Percentiles rank a stretch among this genome's conserved stretches.
These are phyloP conservation scores for Hanseniaspora singularis DNA, from an alignment of 805 yeast species.

Conservation along the genomic window DNA sequence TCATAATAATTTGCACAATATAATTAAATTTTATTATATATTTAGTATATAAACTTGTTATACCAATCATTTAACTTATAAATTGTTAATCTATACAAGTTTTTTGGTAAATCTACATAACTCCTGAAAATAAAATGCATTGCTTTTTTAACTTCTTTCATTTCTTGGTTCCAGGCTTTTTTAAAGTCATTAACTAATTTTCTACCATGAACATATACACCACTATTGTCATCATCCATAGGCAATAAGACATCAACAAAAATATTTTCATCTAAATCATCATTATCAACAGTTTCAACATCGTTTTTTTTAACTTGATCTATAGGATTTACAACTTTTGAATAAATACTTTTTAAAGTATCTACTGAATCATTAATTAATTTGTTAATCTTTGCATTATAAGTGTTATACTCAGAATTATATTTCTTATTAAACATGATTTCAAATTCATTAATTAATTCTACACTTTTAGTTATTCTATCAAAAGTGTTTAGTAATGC, in stretches of 20 bases:
- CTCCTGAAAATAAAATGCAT: conserved; percentile 51
- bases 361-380: conserved; percentile 21
- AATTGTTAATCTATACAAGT: conserved; percentile 40
- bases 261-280: conserved; percentile 14
- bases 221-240: background rate
- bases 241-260: conserved; percentile 11
- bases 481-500: conserved; percentile 88
- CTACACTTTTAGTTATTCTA: conserved; percentile 73
- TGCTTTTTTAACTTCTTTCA: conserved; percentile 45
- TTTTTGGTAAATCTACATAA: conserved; percentile 58
- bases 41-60: conserved; percentile 45
- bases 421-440: conserved; percentile 34
- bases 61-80: conserved; percentile 46
- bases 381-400: conserved; percentile 23
- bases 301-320: too few relatives aligned
- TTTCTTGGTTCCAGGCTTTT: conserved; percentile 30
- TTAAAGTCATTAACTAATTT: background rate
- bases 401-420: conserved; percentile 21
- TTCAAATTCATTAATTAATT: conserved; percentile 62
- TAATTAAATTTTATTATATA: background rate
- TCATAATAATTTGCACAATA: too few relatives aligned
- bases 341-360: background rate
- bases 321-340: too few relatives aligned
- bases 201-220: background rate
- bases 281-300: too few relatives aligned